Conservation (phyloP, 768 basidiomycete species). For the Trametes cinnabarina region DNA sequence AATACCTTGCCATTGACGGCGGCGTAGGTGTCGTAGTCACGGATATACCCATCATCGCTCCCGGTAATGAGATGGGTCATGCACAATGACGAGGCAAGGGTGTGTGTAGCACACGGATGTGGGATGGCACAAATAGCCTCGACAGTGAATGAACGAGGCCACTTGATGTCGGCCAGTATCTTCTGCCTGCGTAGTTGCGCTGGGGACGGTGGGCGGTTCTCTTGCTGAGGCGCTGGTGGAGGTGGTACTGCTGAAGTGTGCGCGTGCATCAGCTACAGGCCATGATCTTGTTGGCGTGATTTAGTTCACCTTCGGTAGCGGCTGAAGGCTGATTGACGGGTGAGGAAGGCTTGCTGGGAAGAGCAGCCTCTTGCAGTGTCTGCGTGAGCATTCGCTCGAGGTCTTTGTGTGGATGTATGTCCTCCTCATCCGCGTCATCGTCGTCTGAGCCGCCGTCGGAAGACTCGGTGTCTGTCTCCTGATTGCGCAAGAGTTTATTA, state of each 20-base stretch:
- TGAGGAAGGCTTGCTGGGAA: constrained; percentile 15
- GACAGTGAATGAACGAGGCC: constrained; percentile 72
- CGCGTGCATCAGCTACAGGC: too few relatives aligned
- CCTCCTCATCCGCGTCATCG: constrained; percentile 37
- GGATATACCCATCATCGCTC: constrained; percentile 90
- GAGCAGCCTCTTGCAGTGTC: constrained; percentile 37
- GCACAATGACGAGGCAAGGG: constrained; percentile 82
- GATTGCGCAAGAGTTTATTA: background rate
- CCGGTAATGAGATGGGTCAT: constrained; percentile 89
- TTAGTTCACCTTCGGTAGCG: constrained; percentile 10
- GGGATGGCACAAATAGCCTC: constrained; percentile 92
- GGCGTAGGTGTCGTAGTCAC: constrained; percentile 88
- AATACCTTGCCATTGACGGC: constrained; percentile 86
- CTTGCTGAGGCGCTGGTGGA: constrained; percentile 24
- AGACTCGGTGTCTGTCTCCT: constrained; percentile 63
- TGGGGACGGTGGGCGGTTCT: constrained; percentile 50
- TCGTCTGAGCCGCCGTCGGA: constrained; percentile 50
- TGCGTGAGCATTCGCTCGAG: constrained; percentile 41
- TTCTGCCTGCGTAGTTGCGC: constrained; percentile 50
- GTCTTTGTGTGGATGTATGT: constrained; percentile 49
- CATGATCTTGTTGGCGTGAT: too few relatives aligned
- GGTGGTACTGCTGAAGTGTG: constrained; percentile 17
- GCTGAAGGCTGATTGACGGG: constrained; percentile 12
- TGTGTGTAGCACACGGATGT: constrained; percentile 83
- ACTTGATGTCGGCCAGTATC: constrained; percentile 34